Conservation (phyloP, 31 red algal species). For the Porphyra umbilicalis region DNA sequence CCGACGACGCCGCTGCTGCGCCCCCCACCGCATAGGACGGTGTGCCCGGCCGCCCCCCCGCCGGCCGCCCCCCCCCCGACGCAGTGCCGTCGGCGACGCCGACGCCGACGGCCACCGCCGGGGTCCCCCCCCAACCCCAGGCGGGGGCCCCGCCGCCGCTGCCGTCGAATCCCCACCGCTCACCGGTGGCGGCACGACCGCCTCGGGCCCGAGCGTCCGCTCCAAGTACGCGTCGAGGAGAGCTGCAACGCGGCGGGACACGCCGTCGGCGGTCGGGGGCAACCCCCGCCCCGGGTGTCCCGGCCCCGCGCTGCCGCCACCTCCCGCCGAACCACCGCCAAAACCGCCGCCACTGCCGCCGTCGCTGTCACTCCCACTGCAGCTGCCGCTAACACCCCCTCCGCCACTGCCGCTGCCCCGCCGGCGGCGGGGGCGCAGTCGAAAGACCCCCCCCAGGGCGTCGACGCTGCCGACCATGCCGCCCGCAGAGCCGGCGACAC, state of each 20-base stretch:
- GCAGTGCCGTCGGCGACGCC: not conserved
- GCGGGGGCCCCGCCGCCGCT: too few relatives aligned
- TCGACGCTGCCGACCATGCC: not conserved
- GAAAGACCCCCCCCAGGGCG: not conserved
- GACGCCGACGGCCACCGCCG: not conserved
- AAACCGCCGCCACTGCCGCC: not conserved
- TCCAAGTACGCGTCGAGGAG: not conserved
- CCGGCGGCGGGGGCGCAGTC: not conserved
- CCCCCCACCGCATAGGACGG: not conserved
- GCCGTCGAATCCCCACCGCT: not conserved
- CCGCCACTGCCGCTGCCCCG: not conserved
- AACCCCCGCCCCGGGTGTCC: not conserved
- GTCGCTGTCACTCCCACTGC: not conserved
- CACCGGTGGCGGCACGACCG: not conserved
- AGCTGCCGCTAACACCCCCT: not conserved
- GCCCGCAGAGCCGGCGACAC: not conserved
- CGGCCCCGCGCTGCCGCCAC: too few relatives aligned
- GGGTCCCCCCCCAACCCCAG: not conserved
- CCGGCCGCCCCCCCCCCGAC: not conserved
- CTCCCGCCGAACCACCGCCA: not conserved
- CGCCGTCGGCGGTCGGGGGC: not conserved
- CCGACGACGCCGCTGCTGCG: not conserved
- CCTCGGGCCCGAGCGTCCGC: not conserved
- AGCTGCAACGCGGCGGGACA: not conserved
- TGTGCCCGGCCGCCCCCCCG: not conserved